Evolutionary conservation across 768 basidiomycete species (phyloP).

Genomic region (Leccinum pellstonianum): DNA sequence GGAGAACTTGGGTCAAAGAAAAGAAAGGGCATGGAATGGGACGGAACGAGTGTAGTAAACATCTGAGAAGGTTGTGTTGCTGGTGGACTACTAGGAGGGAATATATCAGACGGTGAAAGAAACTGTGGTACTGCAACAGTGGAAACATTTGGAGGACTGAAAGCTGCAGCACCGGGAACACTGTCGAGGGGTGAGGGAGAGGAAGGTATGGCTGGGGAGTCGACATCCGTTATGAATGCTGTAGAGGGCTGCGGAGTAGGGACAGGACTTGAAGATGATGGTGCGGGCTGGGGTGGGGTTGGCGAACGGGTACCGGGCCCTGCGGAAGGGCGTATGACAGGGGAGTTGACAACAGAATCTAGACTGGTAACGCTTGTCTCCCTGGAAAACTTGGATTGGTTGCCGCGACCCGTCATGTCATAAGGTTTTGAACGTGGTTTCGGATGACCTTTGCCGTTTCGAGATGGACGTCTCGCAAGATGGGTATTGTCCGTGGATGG

Average conservation of each 20-base stretch:
- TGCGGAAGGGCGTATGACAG: conserved; percentile 39
- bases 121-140: conserved; percentile 16
- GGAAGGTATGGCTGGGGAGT: conserved; percentile 5
- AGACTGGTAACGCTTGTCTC: conserved; percentile 56
- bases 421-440: conserved; percentile 75
- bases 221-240: conserved; percentile 5
- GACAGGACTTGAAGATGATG: conserved; percentile 16
- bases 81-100: conserved; percentile 17
- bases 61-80: conserved; percentile 20
- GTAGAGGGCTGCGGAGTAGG: conserved; percentile 7
- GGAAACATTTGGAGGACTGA: conserved; percentile 18
- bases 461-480: conserved; percentile 46
- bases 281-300: conserved; percentile 28
- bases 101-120: conserved; percentile 18
- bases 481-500: conserved; percentile 35
- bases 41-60: conserved; percentile 23
- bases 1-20: conserved; percentile 57
- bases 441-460: conserved; percentile 43
- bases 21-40: conserved; percentile 55
- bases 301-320: conserved; percentile 31
- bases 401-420: conserved; percentile 39
- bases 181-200: conserved; percentile 9
- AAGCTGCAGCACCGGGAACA: conserved; percentile 10
- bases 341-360: conserved; percentile 47
- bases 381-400: conserved; percentile 47